Conservation (phyloP, 2,329 filamentous ascomycete genomes). For the Didymella lethalis region DNA sequence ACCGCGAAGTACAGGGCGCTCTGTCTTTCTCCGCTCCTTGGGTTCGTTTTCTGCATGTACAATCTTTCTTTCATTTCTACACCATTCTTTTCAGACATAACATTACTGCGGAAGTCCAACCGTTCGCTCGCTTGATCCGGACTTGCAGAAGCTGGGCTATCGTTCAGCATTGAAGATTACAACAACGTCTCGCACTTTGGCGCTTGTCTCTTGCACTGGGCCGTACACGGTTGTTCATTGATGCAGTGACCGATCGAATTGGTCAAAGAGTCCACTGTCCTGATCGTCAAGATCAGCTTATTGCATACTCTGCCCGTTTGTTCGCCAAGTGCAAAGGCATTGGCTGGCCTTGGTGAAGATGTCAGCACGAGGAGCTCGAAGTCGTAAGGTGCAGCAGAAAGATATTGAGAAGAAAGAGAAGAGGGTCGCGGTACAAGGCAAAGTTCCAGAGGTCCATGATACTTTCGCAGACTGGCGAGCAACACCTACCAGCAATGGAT, state of each 20-base stretch:
- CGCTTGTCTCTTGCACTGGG: not conserved
- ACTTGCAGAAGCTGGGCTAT: not conserved
- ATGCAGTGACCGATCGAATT: not conserved
- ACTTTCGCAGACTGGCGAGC: conserved; percentile 41
- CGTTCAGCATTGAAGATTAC: not conserved
- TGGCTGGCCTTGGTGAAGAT: conserved; percentile 26
- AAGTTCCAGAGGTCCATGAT: conserved; percentile 40
- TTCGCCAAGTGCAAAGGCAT: not conserved
- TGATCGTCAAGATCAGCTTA: not conserved
- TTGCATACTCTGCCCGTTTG: not conserved
- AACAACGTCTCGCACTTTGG: not conserved
- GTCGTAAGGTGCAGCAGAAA: conserved; percentile 52
- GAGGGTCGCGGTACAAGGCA: conserved; percentile 44
- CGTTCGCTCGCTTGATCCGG: not conserved
- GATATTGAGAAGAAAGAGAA: conserved; percentile 53
- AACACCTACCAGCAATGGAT: conserved; percentile 32
- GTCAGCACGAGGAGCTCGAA: conserved; percentile 52
- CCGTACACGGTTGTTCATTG: not conserved
- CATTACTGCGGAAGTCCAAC: not conserved
- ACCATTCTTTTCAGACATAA: not conserved
- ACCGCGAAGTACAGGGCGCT: conserved; percentile 16
- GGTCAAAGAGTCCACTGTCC: not conserved
- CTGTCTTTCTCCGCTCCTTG: conserved; percentile 22
- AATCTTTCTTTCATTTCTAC: conserved; percentile 1
- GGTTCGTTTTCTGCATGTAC: conserved; percentile 10